Evolutionary conservation across 108 stramenopile genomes (phyloP).

Genomic region (Cylindrotheca closterium): DNA sequence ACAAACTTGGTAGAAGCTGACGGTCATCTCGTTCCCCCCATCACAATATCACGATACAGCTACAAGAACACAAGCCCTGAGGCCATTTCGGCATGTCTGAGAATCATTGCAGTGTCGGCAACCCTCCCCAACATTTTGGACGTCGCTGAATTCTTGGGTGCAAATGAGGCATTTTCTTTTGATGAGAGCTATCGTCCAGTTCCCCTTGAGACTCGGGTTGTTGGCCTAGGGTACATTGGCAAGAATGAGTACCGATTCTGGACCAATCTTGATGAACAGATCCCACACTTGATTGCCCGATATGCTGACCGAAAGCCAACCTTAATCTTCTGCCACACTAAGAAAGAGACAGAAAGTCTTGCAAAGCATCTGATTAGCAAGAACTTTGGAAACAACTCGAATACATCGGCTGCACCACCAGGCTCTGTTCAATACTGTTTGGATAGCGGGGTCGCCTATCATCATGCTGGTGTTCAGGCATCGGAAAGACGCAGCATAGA

Average conservation of each 20-base stretch:
- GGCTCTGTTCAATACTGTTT: slow-evolving; percentile 63
- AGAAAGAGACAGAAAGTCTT: slow-evolving; percentile 85
- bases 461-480: slow-evolving; percentile 83
- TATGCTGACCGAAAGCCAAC: slow-evolving; percentile 84
- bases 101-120: slow-evolving; percentile 91
- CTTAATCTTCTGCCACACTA: slow-evolving; percentile 94
- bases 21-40: background rate
- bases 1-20: background rate
- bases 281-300: slow-evolving; percentile 64
- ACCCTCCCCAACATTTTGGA: slow-evolving; percentile 94
- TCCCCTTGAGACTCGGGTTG: slow-evolving; percentile 74
- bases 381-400: background rate
- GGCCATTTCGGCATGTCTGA: slow-evolving; percentile 66
- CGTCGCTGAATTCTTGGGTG: slow-evolving; percentile 85
- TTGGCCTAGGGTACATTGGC: slow-evolving; percentile 63
- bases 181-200: slow-evolving; percentile 91
- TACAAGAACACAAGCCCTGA: slow-evolving; percentile 55
- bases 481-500: slow-evolving; percentile 78
- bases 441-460: slow-evolving; percentile 79
- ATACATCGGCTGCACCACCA: slow-evolving; percentile 9
- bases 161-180: slow-evolving; percentile 80
- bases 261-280: slow-evolving; percentile 65
- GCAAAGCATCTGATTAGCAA: slow-evolving; percentile 45
- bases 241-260: slow-evolving; percentile 89
- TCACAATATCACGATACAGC: slow-evolving; percentile 24